Evolutionary conservation across 2,329 filamentous ascomycete genomes (phyloP).

Genomic region (Penicillium paneum): DNA sequence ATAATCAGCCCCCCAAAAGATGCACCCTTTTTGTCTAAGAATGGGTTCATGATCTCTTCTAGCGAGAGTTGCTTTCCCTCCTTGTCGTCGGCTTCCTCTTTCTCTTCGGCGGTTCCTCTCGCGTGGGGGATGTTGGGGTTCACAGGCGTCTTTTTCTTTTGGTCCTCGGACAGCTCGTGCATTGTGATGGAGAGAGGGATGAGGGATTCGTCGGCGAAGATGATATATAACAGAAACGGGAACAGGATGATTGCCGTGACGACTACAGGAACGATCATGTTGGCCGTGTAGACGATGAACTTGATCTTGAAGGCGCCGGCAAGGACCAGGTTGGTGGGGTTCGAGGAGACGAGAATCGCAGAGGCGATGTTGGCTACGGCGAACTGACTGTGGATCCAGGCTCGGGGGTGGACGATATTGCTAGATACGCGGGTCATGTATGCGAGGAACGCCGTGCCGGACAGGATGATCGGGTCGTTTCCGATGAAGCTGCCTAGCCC

Average conservation of each 20-base stretch:
- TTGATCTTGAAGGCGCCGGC: conserved; percentile 69
- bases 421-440: conserved; percentile 74
- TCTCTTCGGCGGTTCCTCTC: conserved; percentile 53
- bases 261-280: conserved; percentile 70
- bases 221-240: conserved; percentile 66
- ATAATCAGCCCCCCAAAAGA: conserved; percentile 64
- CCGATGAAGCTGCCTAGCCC: conserved; percentile 64
- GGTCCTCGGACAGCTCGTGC: conserved; percentile 62
- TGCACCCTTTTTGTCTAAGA: conserved; percentile 65
- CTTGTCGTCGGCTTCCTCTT: conserved; percentile 50
- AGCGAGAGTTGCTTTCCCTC: conserved; percentile 58
- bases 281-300: conserved; percentile 71
- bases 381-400: conserved; percentile 72
- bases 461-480: conserved; percentile 72
- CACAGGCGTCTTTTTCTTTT: conserved; percentile 56
- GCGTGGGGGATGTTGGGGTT: conserved; percentile 71
- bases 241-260: conserved; percentile 66
- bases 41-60: conserved; percentile 73
- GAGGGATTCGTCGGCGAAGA: conserved; percentile 62
- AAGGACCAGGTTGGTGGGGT: conserved; percentile 72
- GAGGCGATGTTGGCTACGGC: conserved; percentile 70
- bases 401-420: conserved; percentile 67
- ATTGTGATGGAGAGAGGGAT: conserved; percentile 66
- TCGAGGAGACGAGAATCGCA: conserved; percentile 72
- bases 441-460: conserved; percentile 69